These are phyloP conservation scores for Escallonia rubra DNA, from an alignment of 129 eudicot species.

Conservation along the genomic window DNA sequence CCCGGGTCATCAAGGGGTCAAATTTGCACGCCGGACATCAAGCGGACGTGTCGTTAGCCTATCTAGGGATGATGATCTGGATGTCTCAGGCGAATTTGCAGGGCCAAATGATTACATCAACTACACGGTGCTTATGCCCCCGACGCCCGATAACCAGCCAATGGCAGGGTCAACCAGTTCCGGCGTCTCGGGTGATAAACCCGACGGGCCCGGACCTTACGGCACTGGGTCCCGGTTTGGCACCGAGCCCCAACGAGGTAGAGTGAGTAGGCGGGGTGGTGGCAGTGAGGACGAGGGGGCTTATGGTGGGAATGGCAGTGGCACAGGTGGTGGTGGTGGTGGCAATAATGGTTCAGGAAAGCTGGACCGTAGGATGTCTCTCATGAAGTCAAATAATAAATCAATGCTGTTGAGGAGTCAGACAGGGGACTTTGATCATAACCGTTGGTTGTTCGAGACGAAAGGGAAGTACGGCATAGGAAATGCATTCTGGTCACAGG, in stretches of 20 bases:
- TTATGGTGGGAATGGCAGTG: conserved; percentile 8
- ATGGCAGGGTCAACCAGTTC: conserved; percentile 9
- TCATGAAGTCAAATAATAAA: conserved; percentile 47
- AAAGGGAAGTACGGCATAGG: conserved; percentile 92
- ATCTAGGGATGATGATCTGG: conserved; percentile 36
- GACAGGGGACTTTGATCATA: conserved; percentile 72
- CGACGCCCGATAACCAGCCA: conserved; percentile 57
- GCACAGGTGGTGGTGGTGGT: background rate
- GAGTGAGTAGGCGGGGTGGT: background rate
- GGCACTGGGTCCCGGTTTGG: conserved; percentile 20
- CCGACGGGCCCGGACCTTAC: conserved; percentile 38
- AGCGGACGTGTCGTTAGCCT: conserved; percentile 46
- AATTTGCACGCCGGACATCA: conserved; percentile 43
- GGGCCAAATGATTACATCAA: conserved; percentile 36
- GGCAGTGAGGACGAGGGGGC: conserved; percentile 11
- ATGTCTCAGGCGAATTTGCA: conserved; percentile 28
- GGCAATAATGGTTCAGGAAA: conserved; percentile 21
- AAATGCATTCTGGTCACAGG: conserved; percentile 71
- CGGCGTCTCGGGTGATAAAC: conserved; percentile 24
- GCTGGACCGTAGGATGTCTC: conserved; percentile 44
- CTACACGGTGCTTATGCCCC: conserved; percentile 55
- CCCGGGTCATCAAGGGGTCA: conserved; percentile 26
- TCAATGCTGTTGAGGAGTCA: conserved; percentile 63
- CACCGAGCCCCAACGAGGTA: conserved; percentile 9
- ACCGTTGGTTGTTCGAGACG: conserved; percentile 85